Evolutionary conservation across 2,329 filamentous ascomycete genomes (phyloP), one percentile per base, ranked within the genome.

Genomic region (Decorospora gaudefroyi): DNA sequence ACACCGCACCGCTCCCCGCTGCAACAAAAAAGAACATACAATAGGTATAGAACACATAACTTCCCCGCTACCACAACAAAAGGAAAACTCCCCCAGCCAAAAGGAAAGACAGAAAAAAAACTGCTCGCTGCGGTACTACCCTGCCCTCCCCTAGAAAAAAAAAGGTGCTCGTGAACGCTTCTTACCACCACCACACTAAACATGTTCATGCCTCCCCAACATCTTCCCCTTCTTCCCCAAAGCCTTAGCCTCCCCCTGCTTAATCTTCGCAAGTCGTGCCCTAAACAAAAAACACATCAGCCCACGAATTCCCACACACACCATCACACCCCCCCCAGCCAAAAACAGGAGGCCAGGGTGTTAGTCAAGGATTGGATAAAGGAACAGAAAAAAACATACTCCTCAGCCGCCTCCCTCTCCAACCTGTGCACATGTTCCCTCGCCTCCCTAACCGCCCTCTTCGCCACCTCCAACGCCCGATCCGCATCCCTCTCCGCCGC

Each of bases 151-250:
- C n/a, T n/a, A n/a, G n/a, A n/a, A n/a, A n/a, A n/a, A n/a, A n/a
- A n/a, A n/a, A n/a, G n/a, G n/a, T n/a, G n/a, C n/a, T n/a, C n/a
- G n/a, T n/a, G n/a, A n/a, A n/a, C n/a, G n/a, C n/a, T n/a, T n/a
- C n/a, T n/a, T n/a, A n/a, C n/a, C n/a, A n/a, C n/a, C n/a, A n/a
- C n/a, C n/a, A n/a, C n/a, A n/a, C 23, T 31, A 46, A 29, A 45
- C 13, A 42, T 58, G 55, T 10, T 58, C 55, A 17, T 58, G 55
- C 1, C 58, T 39, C 37, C 85, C 84, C 46, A 87, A 78, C n/a
- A 79, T 77, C 68, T 84, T 83, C n/a, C 82, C 84, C 38, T 83
- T 76, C 80, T 85, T 87, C 4, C 80, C 83, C 19, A 87, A 78
- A 59, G 82, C 79, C 56, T 75, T 77, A 1, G 84, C 85, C 61